Percentiles rank a stretch among this genome's conserved stretches.
These are phyloP conservation scores for Tricholoma sp. DNA, from an alignment of 768 basidiomycete genomes.

Conservation along the genomic window DNA sequence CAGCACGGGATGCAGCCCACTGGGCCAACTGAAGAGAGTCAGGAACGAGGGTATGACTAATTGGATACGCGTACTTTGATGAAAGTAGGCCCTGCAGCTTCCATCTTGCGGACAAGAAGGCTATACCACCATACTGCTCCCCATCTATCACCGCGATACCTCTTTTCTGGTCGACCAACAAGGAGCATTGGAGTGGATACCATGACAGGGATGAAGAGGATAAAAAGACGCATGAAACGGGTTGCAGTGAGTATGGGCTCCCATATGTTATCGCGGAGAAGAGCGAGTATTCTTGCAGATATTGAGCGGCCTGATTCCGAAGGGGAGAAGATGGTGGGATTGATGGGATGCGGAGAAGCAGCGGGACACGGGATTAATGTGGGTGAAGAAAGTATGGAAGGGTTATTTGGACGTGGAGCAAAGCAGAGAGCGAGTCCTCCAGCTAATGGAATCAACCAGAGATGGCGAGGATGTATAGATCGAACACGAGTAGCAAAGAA, in stretches of 20 bases:
- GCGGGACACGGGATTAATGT: conserved; percentile 37
- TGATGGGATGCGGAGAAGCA: conserved; percentile 1
- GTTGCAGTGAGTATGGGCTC: conserved; percentile 81
- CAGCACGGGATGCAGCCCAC: conserved; percentile 96
- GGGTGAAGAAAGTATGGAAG: conserved; percentile 46
- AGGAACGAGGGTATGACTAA: neutral
- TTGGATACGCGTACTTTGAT: conserved; percentile 67
- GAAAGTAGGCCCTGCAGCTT: conserved; percentile 93
- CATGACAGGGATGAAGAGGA: conserved; percentile 86
- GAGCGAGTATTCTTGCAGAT: conserved; percentile 32
- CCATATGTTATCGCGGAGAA: conserved; percentile 60
- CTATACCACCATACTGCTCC: conserved; percentile 97
- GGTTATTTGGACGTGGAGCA: conserved; percentile 36
- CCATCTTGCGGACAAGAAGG: conserved; percentile 85
- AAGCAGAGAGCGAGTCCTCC: conserved; percentile 51
- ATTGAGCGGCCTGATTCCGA: conserved; percentile 54
- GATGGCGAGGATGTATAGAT: conserved; percentile 25
- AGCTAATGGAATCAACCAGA: conserved; percentile 55
- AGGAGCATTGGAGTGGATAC: conserved; percentile 80
- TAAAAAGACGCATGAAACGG: conserved; percentile 78
- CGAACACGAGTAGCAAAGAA: conserved; percentile 30
- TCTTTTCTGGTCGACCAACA: conserved; percentile 49
- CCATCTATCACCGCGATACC: conserved; percentile 74
- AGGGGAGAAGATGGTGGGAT: conserved; percentile 56
- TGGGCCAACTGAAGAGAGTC: conserved; percentile 68